Evolutionary conservation across 2,329 filamentous ascomycete species (phyloP).

Genomic region (Alternaria tenuissima): DNA sequence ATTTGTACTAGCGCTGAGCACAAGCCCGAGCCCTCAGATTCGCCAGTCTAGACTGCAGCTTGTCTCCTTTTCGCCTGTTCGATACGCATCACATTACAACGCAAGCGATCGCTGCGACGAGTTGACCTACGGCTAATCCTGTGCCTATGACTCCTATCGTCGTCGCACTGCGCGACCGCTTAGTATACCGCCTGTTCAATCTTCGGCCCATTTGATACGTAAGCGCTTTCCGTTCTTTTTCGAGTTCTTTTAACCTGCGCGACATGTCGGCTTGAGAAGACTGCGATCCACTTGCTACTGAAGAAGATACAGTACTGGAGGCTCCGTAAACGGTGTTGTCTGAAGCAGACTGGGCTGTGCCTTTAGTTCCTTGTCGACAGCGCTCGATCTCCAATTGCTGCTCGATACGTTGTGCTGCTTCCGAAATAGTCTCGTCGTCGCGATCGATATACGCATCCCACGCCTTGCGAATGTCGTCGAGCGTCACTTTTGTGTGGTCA

Average conservation of each 20-base stretch:
- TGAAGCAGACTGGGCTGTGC: background rate
- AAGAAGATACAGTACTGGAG: background rate
- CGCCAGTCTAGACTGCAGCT: background rate
- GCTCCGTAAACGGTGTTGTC: background rate
- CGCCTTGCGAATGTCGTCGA: background rate
- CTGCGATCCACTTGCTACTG: background rate
- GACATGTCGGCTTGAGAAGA: background rate
- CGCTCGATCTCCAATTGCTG: background rate
- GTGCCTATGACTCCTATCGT: slow-evolving; percentile 14
- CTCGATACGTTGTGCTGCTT: background rate
- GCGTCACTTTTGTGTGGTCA: background rate
- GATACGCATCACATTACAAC: slow-evolving; percentile 18
- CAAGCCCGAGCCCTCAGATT: background rate
- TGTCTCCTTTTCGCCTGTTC: background rate
- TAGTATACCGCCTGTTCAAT: slow-evolving; percentile 1
- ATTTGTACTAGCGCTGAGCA: background rate
- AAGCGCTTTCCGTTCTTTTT: background rate
- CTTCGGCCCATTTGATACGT: background rate
- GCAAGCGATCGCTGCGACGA: slow-evolving; percentile 23
- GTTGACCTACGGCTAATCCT: slow-evolving; percentile 18
- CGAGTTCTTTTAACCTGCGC: background rate
- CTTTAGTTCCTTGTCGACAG: background rate
- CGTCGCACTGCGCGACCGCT: background rate
- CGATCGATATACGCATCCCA: background rate
- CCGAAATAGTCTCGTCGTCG: background rate